A percentile compares a stretch with the other conserved stretches of the same genome.
Evolutionary conservation across 352 stramenopile genomes (phyloP).

Genomic region (Globisporangium radiosum): DNA sequence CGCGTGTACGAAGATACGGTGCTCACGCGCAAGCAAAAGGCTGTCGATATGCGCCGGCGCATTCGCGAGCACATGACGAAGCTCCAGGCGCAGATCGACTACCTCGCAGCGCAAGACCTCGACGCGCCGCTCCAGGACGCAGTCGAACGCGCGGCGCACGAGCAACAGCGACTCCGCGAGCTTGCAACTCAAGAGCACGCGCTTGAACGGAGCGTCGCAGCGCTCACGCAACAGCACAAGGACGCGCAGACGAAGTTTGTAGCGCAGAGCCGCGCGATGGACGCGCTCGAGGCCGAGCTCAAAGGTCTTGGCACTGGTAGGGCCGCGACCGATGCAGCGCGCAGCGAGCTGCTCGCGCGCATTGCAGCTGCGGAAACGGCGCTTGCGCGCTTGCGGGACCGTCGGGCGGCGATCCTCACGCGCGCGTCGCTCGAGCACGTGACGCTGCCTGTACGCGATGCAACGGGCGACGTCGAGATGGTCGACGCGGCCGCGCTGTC

Average conservation of each 20-base stretch:
- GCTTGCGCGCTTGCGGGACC: conserved; percentile 89
- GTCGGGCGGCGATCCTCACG: conserved; percentile 93
- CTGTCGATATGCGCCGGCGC: conserved; percentile 62
- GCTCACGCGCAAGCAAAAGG: conserved; percentile 73
- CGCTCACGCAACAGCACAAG: conserved; percentile 58
- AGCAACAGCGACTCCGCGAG: conserved; percentile 46
- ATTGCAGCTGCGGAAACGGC: conserved; percentile 87
- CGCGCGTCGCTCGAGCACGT: conserved; percentile 94
- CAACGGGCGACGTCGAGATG: conserved; percentile 53
- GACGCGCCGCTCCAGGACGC: conserved; percentile 35
- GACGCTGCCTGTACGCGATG: conserved; percentile 60
- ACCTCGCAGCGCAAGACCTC: conserved; percentile 63
- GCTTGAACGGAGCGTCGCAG: conserved; percentile 35
- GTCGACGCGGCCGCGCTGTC: conserved; percentile 23
- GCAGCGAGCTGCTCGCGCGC: conserved; percentile 67
- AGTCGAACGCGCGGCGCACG: conserved; percentile 33
- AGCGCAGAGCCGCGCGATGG: conserved; percentile 49
- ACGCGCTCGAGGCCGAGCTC: conserved; percentile 57
- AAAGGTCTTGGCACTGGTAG: conserved; percentile 57
- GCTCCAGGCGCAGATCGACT: conserved; percentile 70
- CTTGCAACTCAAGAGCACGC: conserved; percentile 42
- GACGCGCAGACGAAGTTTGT: background rate
- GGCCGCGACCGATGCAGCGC: conserved; percentile 55
- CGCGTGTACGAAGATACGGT: conserved; percentile 92
- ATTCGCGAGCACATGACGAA: conserved; percentile 81